Conservation (phyloP, 305 asterid species). For the Fraxinus sp. region DNA sequence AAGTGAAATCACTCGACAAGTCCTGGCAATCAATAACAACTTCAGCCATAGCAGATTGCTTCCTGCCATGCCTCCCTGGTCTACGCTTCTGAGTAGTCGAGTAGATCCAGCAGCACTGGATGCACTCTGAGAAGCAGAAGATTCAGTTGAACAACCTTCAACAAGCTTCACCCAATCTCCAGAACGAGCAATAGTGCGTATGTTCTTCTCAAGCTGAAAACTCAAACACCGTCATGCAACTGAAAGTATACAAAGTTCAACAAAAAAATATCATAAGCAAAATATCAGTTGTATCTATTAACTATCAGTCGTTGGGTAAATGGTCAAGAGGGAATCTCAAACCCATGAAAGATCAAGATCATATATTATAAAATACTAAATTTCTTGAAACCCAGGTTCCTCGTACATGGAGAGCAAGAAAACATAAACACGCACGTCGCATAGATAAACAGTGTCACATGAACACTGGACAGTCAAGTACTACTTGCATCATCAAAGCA, state of each 20-base stretch:
- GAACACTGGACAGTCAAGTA: slow-evolving; percentile 10
- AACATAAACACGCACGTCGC: slow-evolving; percentile 9
- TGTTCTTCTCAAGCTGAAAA: slow-evolving; percentile 77
- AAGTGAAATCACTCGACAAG: slow-evolving; percentile 46
- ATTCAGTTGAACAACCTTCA: slow-evolving; percentile 50
- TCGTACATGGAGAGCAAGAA: not conserved
- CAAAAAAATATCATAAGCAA: slow-evolving; percentile 11
- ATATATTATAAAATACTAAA: not conserved
- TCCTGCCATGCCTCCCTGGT: slow-evolving; percentile 87
- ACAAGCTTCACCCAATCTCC: slow-evolving; percentile 78
- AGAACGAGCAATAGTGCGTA: slow-evolving; percentile 66
- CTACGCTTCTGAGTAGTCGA: slow-evolving; percentile 75
- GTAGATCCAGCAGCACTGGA: slow-evolving; percentile 55
- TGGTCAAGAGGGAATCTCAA: not conserved
- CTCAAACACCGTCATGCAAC: slow-evolving; percentile 31
- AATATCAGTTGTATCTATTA: not conserved
- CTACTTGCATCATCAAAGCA: slow-evolving; percentile 1
- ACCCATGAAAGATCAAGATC: not conserved
- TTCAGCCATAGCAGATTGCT: slow-evolving; percentile 46
- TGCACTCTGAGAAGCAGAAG: slow-evolving; percentile 49
- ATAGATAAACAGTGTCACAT: not conserved
- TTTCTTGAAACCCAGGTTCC: not conserved
- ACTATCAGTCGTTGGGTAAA: not conserved
- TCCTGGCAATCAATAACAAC: slow-evolving; percentile 41
- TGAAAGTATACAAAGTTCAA: not conserved